Evolutionary conservation across 257 asterid species (phyloP).

Genomic region (Petunia axillaris): DNA sequence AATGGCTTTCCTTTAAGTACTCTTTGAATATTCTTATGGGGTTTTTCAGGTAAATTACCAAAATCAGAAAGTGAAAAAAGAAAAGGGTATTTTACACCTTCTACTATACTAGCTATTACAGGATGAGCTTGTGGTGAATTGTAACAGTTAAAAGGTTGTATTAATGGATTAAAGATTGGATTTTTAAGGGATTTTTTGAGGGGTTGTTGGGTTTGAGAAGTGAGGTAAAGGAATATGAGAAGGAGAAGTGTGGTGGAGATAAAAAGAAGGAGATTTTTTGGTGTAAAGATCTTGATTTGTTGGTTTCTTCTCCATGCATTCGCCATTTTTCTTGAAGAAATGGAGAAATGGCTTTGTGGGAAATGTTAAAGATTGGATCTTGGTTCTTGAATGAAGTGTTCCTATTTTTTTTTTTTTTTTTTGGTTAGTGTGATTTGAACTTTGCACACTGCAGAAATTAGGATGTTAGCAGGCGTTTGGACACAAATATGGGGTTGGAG

Average conservation of each 20-base stretch:
- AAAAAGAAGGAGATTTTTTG: constrained; percentile 73
- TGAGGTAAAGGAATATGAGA: constrained; percentile 67
- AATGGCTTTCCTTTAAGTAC: constrained; percentile 87
- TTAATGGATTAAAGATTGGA: constrained; percentile 38
- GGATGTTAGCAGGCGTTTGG: no score
- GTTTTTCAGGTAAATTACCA: constrained; percentile 87
- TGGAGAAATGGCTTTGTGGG: neutral
- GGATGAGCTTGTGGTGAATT: constrained; percentile 85
- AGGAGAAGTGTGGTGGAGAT: constrained; percentile 70
- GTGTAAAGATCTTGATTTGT: constrained; percentile 61
- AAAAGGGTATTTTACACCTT: constrained; percentile 90
- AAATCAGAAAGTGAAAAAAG: constrained; percentile 84
- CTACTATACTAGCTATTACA: constrained; percentile 85
- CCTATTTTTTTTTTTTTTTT: no score
- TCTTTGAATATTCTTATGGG: constrained; percentile 91
- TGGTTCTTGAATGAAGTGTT: neutral
- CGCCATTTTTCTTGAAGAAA: constrained; percentile 61
- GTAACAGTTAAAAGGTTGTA: constrained; percentile 74
- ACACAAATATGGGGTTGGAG: no score
- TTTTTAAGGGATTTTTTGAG: constrained; percentile 33
- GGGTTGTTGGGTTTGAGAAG: constrained; percentile 62
- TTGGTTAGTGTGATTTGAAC: neutral
- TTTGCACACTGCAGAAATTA: neutral
- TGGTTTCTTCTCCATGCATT: constrained; percentile 89
- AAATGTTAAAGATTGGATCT: constrained; percentile 22